Evolutionary conservation across 2,329 filamentous ascomycete genomes (phyloP).

Genomic region (Fusarium sororula): DNA sequence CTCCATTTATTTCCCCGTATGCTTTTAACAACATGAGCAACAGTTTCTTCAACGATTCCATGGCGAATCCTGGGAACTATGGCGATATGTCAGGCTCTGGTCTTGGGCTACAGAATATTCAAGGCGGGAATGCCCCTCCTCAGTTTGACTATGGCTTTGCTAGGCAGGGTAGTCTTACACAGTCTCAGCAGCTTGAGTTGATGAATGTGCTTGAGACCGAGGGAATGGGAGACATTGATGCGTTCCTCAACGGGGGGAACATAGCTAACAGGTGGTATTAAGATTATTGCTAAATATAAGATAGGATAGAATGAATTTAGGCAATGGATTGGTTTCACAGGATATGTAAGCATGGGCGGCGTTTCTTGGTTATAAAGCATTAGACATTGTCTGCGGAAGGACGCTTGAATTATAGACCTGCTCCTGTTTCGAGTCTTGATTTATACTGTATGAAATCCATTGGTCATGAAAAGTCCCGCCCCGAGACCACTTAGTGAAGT

Average conservation of each 20-base stretch:
- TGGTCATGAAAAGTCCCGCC: background rate
- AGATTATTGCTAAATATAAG: background rate
- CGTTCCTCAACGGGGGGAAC: slow-evolving; percentile 59
- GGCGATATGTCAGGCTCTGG: slow-evolving; percentile 43
- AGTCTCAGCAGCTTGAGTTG: slow-evolving; percentile 83
- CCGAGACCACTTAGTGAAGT: background rate
- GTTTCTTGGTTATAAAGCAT: slow-evolving; percentile 27
- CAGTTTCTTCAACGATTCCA: slow-evolving; percentile 54
- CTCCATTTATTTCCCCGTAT: slow-evolving; percentile 64
- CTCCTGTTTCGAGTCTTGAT: slow-evolving; percentile 4
- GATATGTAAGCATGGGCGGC: slow-evolving; percentile 11
- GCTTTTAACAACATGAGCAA: slow-evolving; percentile 55
- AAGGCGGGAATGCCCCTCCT: slow-evolving; percentile 35
- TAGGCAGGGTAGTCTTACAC: slow-evolving; percentile 75
- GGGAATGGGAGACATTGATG: slow-evolving; percentile 69
- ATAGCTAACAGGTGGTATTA: slow-evolving; percentile 49
- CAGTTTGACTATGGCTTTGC: slow-evolving; percentile 53
- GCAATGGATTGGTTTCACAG: slow-evolving; percentile 1
- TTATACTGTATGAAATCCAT: background rate
- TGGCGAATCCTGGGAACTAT: slow-evolving; percentile 43
- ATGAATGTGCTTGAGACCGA: slow-evolving; percentile 82
- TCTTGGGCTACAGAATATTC: slow-evolving; percentile 47
- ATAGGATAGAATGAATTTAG: slow-evolving; percentile 12
- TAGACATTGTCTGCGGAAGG: slow-evolving; percentile 20
- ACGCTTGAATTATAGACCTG: slow-evolving; percentile 18